phyloP scores from a whole-genome alignment of 257 asterid genomes.

The Salvia hispanica region DNA sequence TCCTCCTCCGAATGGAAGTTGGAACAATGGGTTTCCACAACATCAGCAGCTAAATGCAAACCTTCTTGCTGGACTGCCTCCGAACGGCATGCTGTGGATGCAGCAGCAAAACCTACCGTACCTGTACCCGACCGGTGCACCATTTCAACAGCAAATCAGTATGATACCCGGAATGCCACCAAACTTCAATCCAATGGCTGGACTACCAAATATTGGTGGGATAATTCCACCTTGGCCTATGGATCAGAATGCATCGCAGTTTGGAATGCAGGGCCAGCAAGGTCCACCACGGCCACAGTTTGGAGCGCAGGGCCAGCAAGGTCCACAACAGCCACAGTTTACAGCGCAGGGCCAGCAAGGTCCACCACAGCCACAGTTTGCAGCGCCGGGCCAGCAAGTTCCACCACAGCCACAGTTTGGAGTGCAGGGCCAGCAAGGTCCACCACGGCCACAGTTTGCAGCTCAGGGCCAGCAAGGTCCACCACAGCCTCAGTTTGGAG shows the following conservation, averaged over 20 bases:
- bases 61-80: slow-evolving; percentile 44
- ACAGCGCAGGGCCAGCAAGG: no score
- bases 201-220: slow-evolving; percentile 51
- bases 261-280: no score
- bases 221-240: slow-evolving; percentile 45
- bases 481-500: no score
- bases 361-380: slow-evolving; percentile 36
- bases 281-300: no score
- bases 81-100: slow-evolving; percentile 60
- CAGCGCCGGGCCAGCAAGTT: slow-evolving; percentile 45
- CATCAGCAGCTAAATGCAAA: slow-evolving; percentile 54
- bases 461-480: no score
- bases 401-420: slow-evolving; percentile 27
- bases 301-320: no score
- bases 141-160: slow-evolving; percentile 60
- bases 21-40: slow-evolving; percentile 49
- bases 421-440: slow-evolving; percentile 29
- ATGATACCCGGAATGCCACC: slow-evolving; percentile 47
- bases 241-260: slow-evolving; percentile 44
- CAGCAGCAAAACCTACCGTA: slow-evolving; percentile 51
- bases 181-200: slow-evolving; percentile 45
- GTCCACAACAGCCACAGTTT: no score
- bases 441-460: no score
- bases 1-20: slow-evolving; percentile 46
- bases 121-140: slow-evolving; percentile 47